Conservation (phyloP, 2,329 filamentous ascomycete genomes). For the Lachnellula hyalina region DNA sequence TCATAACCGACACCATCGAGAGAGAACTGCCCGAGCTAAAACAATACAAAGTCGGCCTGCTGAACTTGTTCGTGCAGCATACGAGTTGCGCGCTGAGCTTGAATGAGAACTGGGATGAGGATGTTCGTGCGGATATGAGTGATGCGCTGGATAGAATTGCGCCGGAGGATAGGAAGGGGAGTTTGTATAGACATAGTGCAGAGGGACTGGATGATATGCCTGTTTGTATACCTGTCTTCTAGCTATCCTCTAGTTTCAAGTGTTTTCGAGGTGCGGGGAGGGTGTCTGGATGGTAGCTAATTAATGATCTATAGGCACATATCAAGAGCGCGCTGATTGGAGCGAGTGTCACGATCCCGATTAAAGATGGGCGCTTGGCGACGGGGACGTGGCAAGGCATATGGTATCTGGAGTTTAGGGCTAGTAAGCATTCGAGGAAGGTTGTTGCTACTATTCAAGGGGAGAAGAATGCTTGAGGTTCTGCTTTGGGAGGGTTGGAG, state of each 20-base stretch:
- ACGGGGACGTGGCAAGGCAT: conserved; percentile 79
- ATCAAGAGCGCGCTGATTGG: conserved; percentile 89
- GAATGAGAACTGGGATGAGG: conserved; percentile 85
- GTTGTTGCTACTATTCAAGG: conserved; percentile 94
- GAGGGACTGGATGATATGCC: conserved; percentile 96
- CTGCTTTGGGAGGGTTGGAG: background rate
- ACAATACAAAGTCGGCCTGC: conserved; percentile 75
- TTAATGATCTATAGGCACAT: conserved; percentile 58
- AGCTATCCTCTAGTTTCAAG: background rate
- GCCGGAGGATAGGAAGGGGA: conserved; percentile 70
- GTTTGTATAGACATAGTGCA: conserved; percentile 78
- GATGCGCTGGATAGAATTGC: conserved; percentile 89
- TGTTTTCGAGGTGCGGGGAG: background rate
- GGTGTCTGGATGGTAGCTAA: background rate
- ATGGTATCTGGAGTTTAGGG: conserved; percentile 90
- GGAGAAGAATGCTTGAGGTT: conserved; percentile 47
- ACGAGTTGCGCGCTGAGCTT: conserved; percentile 85
- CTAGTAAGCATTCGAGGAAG: conserved; percentile 67
- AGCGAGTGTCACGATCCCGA: conserved; percentile 84
- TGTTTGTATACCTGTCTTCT: conserved; percentile 39
- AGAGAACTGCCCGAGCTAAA: conserved; percentile 71
- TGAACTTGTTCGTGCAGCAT: conserved; percentile 93
- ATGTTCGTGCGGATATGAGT: conserved; percentile 85
- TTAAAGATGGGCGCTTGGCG: conserved; percentile 73
- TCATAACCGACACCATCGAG: conserved; percentile 74